phyloP scores from a whole-genome alignment of 176 grass and related monocot species.

The Lolium perenne region DNA sequence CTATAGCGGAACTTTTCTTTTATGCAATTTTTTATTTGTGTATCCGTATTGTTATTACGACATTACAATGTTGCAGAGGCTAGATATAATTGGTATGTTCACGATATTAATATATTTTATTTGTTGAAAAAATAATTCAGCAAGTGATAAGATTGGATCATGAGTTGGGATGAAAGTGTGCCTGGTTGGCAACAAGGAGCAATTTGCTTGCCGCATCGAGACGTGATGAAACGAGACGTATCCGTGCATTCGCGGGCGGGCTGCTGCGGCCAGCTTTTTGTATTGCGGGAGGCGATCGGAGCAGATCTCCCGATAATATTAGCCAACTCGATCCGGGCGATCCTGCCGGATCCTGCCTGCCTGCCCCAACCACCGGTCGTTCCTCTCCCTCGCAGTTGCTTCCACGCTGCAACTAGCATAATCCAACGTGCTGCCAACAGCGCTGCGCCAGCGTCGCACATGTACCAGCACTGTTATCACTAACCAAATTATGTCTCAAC shows the following conservation, averaged over 20 bases:
- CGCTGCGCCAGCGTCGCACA: conserved; percentile 36
- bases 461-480: not conserved
- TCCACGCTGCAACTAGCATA: conserved; percentile 21
- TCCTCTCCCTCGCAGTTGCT: conserved; percentile 11
- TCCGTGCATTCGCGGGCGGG: not conserved
- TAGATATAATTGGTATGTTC: too few species aligned
- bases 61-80: too few species aligned
- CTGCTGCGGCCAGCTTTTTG: not conserved
- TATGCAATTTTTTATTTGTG: too few species aligned
- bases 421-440: not conserved
- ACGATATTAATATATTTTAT: too few species aligned
- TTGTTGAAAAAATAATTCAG: too few species aligned
- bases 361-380: conserved; percentile 26
- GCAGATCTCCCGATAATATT: conserved; percentile 42
- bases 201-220: not conserved
- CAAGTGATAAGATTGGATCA: too few species aligned
- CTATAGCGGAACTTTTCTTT: too few species aligned
- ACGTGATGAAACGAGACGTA: not conserved
- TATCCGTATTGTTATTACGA: too few species aligned
- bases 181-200: not conserved
- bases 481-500: too few species aligned
- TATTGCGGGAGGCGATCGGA: not conserved
- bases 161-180: too few species aligned
- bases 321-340: conserved; percentile 39
- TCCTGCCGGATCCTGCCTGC: conserved; percentile 47